These are phyloP conservation scores for Dipteronia dyeriana DNA, from an alignment of 345 rosid species.

Conservation along the genomic window DNA sequence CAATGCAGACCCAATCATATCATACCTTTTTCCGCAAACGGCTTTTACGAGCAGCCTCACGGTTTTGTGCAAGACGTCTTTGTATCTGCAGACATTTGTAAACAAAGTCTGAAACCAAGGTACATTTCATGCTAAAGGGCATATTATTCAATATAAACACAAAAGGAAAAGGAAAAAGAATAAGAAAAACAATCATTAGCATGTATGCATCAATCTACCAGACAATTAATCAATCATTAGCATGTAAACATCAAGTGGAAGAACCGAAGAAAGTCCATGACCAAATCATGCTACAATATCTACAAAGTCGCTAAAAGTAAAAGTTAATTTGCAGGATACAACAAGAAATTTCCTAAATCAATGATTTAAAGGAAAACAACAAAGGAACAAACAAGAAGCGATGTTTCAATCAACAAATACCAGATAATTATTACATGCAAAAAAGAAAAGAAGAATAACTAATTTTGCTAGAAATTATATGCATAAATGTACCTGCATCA, in stretches of 20 bases:
- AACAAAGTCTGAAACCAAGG: not conserved
- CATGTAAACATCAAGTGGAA: not conserved
- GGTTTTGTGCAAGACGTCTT: constrained; percentile 94
- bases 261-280: not conserved
- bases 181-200: not conserved
- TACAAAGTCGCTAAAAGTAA: not conserved
- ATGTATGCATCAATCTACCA: not conserved
- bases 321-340: not conserved
- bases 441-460: too few relatives aligned
- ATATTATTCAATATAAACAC: not conserved
- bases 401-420: too few relatives aligned
- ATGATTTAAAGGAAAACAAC: not conserved
- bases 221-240: not conserved
- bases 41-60: constrained; percentile 98
- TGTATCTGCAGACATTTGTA: constrained; percentile 51
- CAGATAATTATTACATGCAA: too few relatives aligned
- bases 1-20: constrained; percentile 1
- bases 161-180: not conserved
- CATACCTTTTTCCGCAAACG: constrained; percentile 91
- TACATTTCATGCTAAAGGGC: not conserved
- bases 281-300: not conserved
- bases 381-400: too few relatives aligned
- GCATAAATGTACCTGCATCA: not conserved
- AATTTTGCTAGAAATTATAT: not conserved
- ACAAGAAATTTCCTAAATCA: not conserved